Evolutionary conservation across 2,329 filamentous ascomycete species (phyloP), one percentile per base, ranked within the genome.

Genomic region (Microdochium nivale): DNA sequence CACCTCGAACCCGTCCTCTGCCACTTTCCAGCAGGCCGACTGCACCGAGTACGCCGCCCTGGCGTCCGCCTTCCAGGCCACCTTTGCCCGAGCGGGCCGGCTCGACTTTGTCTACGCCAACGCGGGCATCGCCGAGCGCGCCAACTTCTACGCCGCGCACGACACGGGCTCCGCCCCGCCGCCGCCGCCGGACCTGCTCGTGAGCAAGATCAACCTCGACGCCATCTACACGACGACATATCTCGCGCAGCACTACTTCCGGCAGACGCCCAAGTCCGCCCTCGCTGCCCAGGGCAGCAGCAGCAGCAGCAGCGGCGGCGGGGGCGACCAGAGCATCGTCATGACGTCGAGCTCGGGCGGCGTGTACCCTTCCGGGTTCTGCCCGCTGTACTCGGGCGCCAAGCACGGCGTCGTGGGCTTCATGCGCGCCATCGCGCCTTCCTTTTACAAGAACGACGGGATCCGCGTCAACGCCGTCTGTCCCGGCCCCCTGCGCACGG

Each of bases 231-330:
- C 64, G 23, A 69, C 69, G 14, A 62, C 60, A 7, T 69, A 72
- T 52, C 65, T 73, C 3, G 70, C 70, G 2, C 58, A 67, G 47
- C 68, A 73, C 54, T 73, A 73, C 54, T 72, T 74, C 56, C 60
- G 65, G 25, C 52, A 60, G 16, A 62, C 56, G 32, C 52, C 56
- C 14, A 50, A 57, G 27, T 52, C 55, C 25, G 57, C 53, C 21
- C 50, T 30, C 16, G 5, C 27, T 25, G 43, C 30, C 21, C 53
- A 55, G 49, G 58, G 59, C 21, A 54, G 53, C 9, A 53, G 59
- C n/a, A 56, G 66, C 14, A 55, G 65, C 27, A 60, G 64, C 50
- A 58, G 61, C 27, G 62, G 59, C 23, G 61, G 59, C 13, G 54
- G 66, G 32, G 60, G 62, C 51, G 58, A 59, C 59, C 3, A 25